A percentile compares a stretch with the other conserved stretches of the same genome.
phyloP scores from a whole-genome alignment of 352 stramenopile species.

The Lagenidium sp. region DNA sequence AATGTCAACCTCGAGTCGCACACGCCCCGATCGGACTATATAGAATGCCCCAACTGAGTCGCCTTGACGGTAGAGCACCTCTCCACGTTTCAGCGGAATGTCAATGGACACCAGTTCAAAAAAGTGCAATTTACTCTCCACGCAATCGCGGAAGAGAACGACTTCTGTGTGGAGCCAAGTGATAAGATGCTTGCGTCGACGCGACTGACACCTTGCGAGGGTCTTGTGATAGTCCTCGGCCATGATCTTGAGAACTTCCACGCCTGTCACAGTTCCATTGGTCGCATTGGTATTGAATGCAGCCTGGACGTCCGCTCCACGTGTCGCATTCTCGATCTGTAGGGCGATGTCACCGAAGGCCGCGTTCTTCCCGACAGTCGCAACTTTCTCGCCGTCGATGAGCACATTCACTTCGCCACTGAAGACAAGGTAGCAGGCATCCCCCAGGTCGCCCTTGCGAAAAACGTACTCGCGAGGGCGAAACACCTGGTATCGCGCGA shows the following conservation, averaged over 20 bases:
- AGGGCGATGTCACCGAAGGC: conserved; percentile 62
- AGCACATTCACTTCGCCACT: conserved; percentile 56
- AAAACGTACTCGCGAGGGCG: conserved; percentile 45
- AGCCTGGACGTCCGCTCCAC: conserved; percentile 51
- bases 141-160: conserved; percentile 53
- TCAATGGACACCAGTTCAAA: conserved; percentile 74
- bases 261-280: conserved; percentile 8
- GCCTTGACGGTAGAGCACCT: conserved; percentile 48
- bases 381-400: conserved; percentile 49
- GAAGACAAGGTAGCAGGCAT: conserved; percentile 59
- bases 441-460: conserved; percentile 47
- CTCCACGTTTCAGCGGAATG: conserved; percentile 42
- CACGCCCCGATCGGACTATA: conserved; percentile 41
- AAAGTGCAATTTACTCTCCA: conserved; percentile 69
- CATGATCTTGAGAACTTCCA: conserved; percentile 57
- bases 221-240: conserved; percentile 70
- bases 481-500: conserved; percentile 42
- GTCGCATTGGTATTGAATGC: conserved; percentile 6
- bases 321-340: conserved; percentile 63
- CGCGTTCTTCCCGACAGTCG: conserved; percentile 42
- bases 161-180: conserved; percentile 63
- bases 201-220: conserved; percentile 46
- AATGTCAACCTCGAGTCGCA: conserved; percentile 57
- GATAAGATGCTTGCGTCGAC: conserved; percentile 53
- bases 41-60: conserved; percentile 62